Conservation (phyloP, 495 filamentous ascomycete species). For the Schizothecium vesticola region DNA sequence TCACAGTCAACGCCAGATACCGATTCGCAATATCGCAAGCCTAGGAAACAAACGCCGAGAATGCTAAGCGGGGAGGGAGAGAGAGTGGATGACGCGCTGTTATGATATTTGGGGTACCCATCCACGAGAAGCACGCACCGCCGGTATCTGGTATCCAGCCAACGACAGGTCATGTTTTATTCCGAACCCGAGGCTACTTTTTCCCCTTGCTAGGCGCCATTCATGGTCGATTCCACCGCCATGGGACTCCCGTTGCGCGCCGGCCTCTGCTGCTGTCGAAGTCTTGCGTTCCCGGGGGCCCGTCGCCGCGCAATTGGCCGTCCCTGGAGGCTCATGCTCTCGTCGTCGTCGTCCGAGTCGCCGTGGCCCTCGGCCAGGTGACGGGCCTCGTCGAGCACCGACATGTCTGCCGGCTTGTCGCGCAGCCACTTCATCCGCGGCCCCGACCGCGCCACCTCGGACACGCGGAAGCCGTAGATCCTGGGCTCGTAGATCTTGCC, state of each 20-base stretch:
- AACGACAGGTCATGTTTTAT: neutral
- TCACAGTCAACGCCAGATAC: slow-evolving; percentile 11
- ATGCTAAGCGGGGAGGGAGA: slow-evolving; percentile 13
- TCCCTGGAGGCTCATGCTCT: slow-evolving; percentile 40
- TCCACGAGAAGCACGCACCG: neutral
- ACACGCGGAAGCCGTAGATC: slow-evolving; percentile 95
- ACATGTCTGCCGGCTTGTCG: slow-evolving; percentile 71
- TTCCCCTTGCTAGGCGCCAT: slow-evolving; percentile 43
- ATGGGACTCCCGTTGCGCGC: slow-evolving; percentile 48
- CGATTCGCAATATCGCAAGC: slow-evolving; percentile 1
- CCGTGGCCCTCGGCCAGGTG: slow-evolving; percentile 46
- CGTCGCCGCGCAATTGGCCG: slow-evolving; percentile 35
- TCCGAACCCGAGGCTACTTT: neutral
- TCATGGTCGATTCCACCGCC: slow-evolving; percentile 38
- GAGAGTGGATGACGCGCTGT: neutral
- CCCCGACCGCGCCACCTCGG: slow-evolving; percentile 76
- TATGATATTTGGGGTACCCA: neutral
- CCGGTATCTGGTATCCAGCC: neutral
- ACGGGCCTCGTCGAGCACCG: slow-evolving; percentile 73
- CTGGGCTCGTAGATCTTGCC: slow-evolving; percentile 87
- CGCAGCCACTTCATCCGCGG: slow-evolving; percentile 96
- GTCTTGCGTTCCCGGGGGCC: slow-evolving; percentile 22
- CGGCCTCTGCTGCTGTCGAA: slow-evolving; percentile 25
- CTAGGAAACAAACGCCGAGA: slow-evolving; percentile 15
- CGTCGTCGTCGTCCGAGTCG: slow-evolving; percentile 43